phyloP scores from a whole-genome alignment of 257 asterid genomes.

The Salvia splendens region DNA sequence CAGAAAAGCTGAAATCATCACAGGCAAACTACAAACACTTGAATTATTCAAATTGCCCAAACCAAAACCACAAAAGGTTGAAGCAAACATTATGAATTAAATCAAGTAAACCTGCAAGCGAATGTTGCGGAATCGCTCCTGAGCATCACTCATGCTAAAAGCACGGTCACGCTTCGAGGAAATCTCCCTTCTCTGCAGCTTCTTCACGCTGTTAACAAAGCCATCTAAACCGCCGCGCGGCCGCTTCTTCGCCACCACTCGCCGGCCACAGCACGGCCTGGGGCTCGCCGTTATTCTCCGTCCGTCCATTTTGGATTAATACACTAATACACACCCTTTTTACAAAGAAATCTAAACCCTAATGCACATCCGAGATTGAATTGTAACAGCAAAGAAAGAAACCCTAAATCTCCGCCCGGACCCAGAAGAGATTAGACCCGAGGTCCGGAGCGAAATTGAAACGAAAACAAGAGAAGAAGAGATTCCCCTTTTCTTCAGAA shows the following conservation, averaged over 20 bases:
- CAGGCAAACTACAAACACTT: too few species aligned
- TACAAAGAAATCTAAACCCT: conserved; percentile 35
- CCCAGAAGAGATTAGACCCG: conserved; percentile 42
- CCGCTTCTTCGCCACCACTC: conserved; percentile 94
- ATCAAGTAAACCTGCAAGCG: conserved; percentile 66
- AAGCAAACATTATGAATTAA: conserved; percentile 1
- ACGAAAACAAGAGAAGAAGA: conserved; percentile 27
- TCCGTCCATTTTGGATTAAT: conserved; percentile 65
- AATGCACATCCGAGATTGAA: conserved; percentile 36
- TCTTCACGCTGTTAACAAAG: conserved; percentile 87
- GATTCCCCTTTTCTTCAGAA: conserved; percentile 18
- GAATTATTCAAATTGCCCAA: neutral
- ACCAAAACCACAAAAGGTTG: neutral
- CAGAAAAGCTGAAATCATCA: conserved; percentile 29
- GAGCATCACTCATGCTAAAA: conserved; percentile 92
- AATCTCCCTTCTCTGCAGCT: conserved; percentile 95
- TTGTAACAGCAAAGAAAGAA: conserved; percentile 20
- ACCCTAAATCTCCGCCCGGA: conserved; percentile 60
- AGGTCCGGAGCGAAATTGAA: conserved; percentile 38
- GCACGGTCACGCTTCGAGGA: conserved; percentile 82
- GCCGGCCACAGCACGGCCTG: conserved; percentile 84
- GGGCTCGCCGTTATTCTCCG: conserved; percentile 93
- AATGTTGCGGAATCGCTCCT: conserved; percentile 90
- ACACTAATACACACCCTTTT: conserved; percentile 30
- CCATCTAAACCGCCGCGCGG: conserved; percentile 80